Base-by-base conservation (phyloP, 2,329 filamentous ascomycete species). In the Pseudopithomyces chartarum region DNA sequence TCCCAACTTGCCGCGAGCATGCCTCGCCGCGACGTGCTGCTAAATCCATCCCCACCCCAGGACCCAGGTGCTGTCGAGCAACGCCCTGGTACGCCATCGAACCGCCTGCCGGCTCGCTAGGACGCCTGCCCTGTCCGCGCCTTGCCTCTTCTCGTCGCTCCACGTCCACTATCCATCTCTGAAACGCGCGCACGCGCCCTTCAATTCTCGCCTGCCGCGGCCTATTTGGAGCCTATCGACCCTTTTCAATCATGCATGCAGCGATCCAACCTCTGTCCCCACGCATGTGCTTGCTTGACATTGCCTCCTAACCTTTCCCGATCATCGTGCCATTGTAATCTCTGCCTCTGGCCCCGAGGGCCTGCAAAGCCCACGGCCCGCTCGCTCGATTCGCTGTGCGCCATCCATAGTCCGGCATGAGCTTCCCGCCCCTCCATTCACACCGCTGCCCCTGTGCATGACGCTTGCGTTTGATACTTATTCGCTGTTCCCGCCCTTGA, bases 381-480 rank as follows among this genome's bases (percentile, higher is more conserved):
- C 49, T 52, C 54, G 54, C 59, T 66, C 64, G 22, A 64, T 68
- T 61, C 54, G 63, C 61, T 58, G 64, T 69, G 63, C 66, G 57
- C 64, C 56, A 60, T 61, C 51, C 58, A 53, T 66, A 59, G 56
- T 55, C 36, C 49, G 40, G 33, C 39, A 54, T 45, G 51, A 23
- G 29, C 50, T 49, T 51, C 48, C 53, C 36, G 38, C 56, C 58
- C 50, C 39, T 57, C 58, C 38, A 29, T 40, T 17, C 64, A 62
- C 23, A 22, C 48, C 43, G 34, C 46, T 32, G 43, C 49, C 49
- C 49, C 48, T 44, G 48, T 55, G 40, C 54, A 57, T 61, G 64
- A 64, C 62, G 62, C 60, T 63, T 55, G 56, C 56, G 62, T 70
- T 69, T 68, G 63, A 68, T 69, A 71, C 67, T 62, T 60, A 54